Evolutionary conservation across 192 early-diverging fungal genomes (phyloP).

Genomic region (Podila clonocystis): DNA sequence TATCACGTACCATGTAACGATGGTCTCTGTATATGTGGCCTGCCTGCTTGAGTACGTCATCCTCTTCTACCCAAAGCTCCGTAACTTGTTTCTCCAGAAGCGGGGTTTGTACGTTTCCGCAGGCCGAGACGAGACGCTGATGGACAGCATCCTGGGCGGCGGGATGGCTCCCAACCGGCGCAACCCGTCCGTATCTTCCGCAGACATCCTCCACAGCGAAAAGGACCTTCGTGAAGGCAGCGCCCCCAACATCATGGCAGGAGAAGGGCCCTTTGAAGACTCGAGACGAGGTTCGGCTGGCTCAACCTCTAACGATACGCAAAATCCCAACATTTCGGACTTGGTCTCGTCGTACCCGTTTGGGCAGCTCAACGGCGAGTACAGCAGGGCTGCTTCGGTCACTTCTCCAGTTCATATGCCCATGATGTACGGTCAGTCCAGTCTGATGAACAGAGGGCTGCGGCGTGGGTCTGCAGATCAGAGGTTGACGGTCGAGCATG

Average conservation of each 20-base stretch:
- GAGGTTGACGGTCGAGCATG: not conserved
- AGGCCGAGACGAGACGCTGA: conserved; percentile 10
- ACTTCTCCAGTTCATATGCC: conserved; percentile 11
- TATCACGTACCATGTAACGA: conserved; percentile 21
- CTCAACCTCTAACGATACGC: conserved; percentile 6
- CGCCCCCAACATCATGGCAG: too few relatives aligned
- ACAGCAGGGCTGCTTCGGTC: not conserved
- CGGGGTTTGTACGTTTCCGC: conserved; percentile 30
- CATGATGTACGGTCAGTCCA: conserved; percentile 14
- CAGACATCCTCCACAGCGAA: not conserved
- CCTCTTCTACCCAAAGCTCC: conserved; percentile 30
- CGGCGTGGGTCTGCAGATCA: not conserved
- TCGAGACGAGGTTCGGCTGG: not conserved
- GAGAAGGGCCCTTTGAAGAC: not conserved
- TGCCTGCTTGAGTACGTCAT: conserved; percentile 19
- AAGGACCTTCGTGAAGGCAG: not conserved
- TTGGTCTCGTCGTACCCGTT: conserved; percentile 40
- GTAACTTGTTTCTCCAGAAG: conserved; percentile 29
- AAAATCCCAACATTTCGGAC: conserved; percentile 30
- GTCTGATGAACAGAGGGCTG: conserved; percentile 4
- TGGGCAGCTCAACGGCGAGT: conserved; percentile 26
- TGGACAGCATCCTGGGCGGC: conserved; percentile 21
- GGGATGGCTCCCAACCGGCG: not conserved
- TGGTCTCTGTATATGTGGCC: conserved; percentile 10
- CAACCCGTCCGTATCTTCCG: too few relatives aligned